Evolutionary conservation across 2,329 filamentous ascomycete species (phyloP), one percentile per base, ranked within the genome.

Genomic region (Aspergillus sp.): DNA sequence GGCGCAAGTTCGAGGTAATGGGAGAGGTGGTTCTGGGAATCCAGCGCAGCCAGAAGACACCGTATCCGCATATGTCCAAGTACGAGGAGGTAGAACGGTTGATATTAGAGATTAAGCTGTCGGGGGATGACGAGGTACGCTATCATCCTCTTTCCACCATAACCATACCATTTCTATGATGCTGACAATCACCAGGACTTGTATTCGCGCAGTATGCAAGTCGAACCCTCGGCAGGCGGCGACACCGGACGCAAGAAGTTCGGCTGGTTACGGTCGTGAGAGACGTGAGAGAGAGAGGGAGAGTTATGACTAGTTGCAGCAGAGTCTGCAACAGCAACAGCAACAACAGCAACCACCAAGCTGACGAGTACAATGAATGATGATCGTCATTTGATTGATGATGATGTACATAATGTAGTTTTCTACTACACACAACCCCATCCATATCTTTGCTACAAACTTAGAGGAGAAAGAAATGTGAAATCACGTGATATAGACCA

Each of bases 1-100:
- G 95, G 95, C 92, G 90, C 77, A 99, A 99, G 74, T 99, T 98
- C 70, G 94, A 98, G 76, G 89, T 99, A 32, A 88, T 98, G 77
- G 93, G 93, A 6, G 94, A 98, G 68, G 91, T 97, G 5, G 85
- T 98, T 56, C 82, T 97, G 61, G 90, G 91, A 2, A 88, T 99
- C 57, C 96, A 97, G 85, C 90, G 89, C 77, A 97, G 94, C 70
- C 93, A 98, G 76, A 90, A 91, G 57, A 87, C 87, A 52, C 88
- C 92, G 5, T 97, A 97, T 67, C 85, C 87, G 25, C 89, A 88
- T 63, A 80, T 94, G 63, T 80, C 81, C 36, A 88, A 84, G 69
- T 88, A 90, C 69, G 89, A 94, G 61, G 82, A 85, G 56, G 86
- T 91, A 4, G 84, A 88, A 69, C 88, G 91, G 68, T 76, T 97